Conservation (phyloP, 371 early-diverging fungal species). For the Blakeslea trispora region DNA sequence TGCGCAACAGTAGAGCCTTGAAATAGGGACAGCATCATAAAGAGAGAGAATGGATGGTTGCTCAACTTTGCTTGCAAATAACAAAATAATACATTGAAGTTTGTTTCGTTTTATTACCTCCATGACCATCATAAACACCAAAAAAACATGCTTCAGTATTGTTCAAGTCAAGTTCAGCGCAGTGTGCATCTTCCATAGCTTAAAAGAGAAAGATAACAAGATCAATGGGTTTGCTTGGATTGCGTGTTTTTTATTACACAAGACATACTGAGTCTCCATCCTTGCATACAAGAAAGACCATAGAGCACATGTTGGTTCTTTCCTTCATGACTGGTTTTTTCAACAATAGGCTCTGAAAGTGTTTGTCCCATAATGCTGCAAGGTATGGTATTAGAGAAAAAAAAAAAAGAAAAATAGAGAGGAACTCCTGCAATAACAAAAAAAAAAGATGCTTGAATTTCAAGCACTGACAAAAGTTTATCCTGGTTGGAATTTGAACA, state of each 20-base stretch:
- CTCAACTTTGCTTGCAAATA: neutral
- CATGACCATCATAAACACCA: conserved; percentile 97
- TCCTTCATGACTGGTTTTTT: conserved; percentile 78
- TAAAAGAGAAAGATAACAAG: neutral
- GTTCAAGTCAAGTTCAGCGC: conserved; percentile 75
- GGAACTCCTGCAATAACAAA: no score
- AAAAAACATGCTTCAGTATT: conserved; percentile 75
- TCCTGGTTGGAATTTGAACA: no score
- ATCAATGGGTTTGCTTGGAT: conserved; percentile 11
- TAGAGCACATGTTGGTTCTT: conserved; percentile 73
- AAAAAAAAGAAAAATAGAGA: neutral
- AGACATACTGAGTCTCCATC: conserved; percentile 89
- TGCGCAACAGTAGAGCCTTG: conserved; percentile 80
- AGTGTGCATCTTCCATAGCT: conserved; percentile 99
- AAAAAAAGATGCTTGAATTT: no score
- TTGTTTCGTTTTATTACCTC: conserved; percentile 60
- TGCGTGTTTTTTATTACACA: neutral
- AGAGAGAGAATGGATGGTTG: no score
- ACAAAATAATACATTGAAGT: neutral
- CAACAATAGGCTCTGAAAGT: conserved; percentile 89
- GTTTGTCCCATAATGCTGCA: conserved; percentile 84
- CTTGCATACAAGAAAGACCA: conserved; percentile 93
- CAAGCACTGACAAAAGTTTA: no score
- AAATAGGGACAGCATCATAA: neutral
- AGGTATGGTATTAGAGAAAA: neutral